Base-by-base conservation (phyloP, 768 basidiomycete species). In the Pleurotus tuber-regium region DNA sequence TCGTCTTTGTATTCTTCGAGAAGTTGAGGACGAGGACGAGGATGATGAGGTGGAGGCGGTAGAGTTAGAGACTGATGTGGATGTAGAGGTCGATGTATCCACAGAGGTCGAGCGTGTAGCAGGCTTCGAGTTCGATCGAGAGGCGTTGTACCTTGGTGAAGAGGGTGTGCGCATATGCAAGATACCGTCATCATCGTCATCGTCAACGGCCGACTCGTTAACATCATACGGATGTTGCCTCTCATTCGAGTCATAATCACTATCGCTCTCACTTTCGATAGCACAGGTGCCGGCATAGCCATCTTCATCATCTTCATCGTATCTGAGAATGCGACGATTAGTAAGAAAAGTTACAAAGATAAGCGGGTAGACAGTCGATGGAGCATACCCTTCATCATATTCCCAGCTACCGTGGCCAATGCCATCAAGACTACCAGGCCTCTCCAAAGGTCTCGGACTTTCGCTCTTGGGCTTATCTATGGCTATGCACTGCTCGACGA, bases 401-500 rank as follows among this genome's bases (percentile, higher is more conserved):
- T 77, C 76, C 57, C 69, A 69, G 12, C 59, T 54, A 49, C 64
- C 66, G 8, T 63, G 55, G 7, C 61, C 60, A 30, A 58, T 54
- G 1, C 54, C 54, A 53, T 43, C 40, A 57, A 47, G 25, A 58
- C 54, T 28, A 55, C 58, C 59, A 55, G 54, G 36, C n/a, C 54
- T 49, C 31, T 36, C 53, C 31, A 50, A 36, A 19, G 39, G 41
- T 18, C 31, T 24, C 2, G 30, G 36, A 33, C 46, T 55, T n/a
- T 51, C 31, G 50, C 69, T 70, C 59, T 77, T 74, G 1, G 89
- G 89, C 60, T 86, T 86, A 63, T 92, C 90, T 63, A 92, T 89
- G 36, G 90, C 86, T 53, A 99, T 96, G 63, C 84, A 93, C 66
- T 98, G 96, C 66, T 97, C 90, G 31, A 99, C 96, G 64, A 95